A percentile compares a stretch with the other conserved stretches of the same genome.
phyloP scores from a whole-genome alignment of 805 yeast species.

The Candida vaughaniae region DNA sequence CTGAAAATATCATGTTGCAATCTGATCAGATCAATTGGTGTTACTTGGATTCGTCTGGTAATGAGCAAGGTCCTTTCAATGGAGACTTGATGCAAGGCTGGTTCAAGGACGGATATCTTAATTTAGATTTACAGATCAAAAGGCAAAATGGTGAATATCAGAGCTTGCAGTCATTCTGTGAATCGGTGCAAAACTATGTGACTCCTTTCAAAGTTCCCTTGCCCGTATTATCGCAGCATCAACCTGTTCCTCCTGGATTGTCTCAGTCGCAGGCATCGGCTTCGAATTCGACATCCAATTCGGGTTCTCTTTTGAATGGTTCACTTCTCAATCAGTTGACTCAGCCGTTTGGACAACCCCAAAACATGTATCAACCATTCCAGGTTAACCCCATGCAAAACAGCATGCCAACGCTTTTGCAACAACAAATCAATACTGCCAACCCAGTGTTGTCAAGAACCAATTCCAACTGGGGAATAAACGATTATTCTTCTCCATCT shows the following conservation, averaged over 20 bases:
- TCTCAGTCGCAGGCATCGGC: slow-evolving; percentile 2
- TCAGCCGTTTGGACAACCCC: slow-evolving; percentile 6
- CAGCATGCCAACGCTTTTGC: slow-evolving; percentile 35
- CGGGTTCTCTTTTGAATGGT: slow-evolving; percentile 2
- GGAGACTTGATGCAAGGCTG: slow-evolving; percentile 77
- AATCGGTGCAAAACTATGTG: slow-evolving; percentile 44
- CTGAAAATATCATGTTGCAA: background rate
- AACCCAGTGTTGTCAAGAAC: slow-evolving; percentile 32
- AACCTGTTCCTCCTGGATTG: background rate
- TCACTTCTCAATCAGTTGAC: slow-evolving; percentile 7
- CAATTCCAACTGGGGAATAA: slow-evolving; percentile 42
- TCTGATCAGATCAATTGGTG: slow-evolving; percentile 54
- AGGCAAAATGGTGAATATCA: slow-evolving; percentile 57
- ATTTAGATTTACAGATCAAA: slow-evolving; percentile 52
- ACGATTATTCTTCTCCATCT: slow-evolving; percentile 16
- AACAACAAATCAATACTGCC: slow-evolving; percentile 29
- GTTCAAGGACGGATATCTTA: slow-evolving; percentile 62
- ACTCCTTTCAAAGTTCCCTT: slow-evolving; percentile 65
- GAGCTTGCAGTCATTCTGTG: slow-evolving; percentile 54
- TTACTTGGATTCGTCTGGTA: slow-evolving; percentile 68
- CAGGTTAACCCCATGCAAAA: slow-evolving; percentile 13
- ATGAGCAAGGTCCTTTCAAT: slow-evolving; percentile 78
- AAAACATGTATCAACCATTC: slow-evolving; percentile 8
- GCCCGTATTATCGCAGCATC: slow-evolving; percentile 25
- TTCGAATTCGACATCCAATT: slow-evolving; percentile 1